phyloP scores from a whole-genome alignment of 352 stramenopile genomes.

The Phytophthora parvispora region DNA sequence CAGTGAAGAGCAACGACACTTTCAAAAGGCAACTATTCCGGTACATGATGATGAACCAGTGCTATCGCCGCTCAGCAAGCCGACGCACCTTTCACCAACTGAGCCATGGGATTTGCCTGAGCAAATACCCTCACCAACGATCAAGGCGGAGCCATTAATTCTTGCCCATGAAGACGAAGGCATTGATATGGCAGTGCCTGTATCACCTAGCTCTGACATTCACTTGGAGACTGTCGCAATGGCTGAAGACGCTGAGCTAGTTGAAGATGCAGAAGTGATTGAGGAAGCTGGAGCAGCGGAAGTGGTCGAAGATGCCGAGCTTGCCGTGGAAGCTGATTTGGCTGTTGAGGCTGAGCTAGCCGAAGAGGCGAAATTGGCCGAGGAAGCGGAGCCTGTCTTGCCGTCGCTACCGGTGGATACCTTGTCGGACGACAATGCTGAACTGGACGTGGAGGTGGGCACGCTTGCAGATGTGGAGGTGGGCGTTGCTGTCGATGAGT shows the following conservation, averaged over 20 bases:
- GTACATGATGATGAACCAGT: slow-evolving; percentile 28
- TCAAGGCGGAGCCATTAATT: slow-evolving; percentile 17
- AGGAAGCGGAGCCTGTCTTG: slow-evolving; percentile 23
- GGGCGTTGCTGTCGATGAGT: slow-evolving; percentile 40
- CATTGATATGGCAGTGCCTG: slow-evolving; percentile 17
- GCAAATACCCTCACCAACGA: slow-evolving; percentile 28
- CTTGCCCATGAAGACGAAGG: slow-evolving; percentile 20
- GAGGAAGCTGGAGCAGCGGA: not conserved
- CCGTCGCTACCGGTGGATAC: slow-evolving; percentile 15
- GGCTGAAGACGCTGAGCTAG: slow-evolving; percentile 18
- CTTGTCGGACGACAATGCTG: slow-evolving; percentile 12
- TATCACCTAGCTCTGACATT: slow-evolving; percentile 13
- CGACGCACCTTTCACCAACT: slow-evolving; percentile 38
- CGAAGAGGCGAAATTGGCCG: slow-evolving; percentile 8
- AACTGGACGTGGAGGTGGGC: slow-evolving; percentile 44
- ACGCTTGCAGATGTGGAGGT: slow-evolving; percentile 50
- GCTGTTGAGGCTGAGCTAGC: slow-evolving; percentile 13
- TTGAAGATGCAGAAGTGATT: slow-evolving; percentile 18
- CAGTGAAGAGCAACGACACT: slow-evolving; percentile 30
- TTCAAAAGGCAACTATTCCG: slow-evolving; percentile 12
- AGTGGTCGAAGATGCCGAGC: slow-evolving; percentile 17
- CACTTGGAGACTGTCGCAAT: slow-evolving; percentile 21
- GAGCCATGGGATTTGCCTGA: slow-evolving; percentile 47
- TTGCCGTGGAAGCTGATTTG: slow-evolving; percentile 17
- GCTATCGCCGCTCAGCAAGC: slow-evolving; percentile 29